Conservation (phyloP, 345 rosid genomes). For the Lepidium sativum region DNA sequence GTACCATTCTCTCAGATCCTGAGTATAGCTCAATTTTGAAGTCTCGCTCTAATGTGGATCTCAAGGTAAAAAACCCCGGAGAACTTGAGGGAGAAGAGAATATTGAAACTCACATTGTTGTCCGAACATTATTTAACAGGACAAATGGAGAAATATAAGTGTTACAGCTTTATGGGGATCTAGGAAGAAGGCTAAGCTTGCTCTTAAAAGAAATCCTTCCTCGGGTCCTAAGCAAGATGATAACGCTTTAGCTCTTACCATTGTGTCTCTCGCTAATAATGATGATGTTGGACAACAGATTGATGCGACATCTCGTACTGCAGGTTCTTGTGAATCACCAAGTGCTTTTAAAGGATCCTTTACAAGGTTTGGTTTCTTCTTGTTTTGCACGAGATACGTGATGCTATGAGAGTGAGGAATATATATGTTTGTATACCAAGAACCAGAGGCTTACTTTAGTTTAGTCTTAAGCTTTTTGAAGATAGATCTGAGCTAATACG, state of each 20-base stretch:
- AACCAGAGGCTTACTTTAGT: background rate
- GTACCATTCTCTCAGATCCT: constrained; percentile 78
- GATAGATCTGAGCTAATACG: background rate
- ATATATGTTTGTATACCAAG: background rate
- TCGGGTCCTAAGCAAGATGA: constrained; percentile 37
- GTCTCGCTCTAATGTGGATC: constrained; percentile 97
- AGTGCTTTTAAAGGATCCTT: background rate
- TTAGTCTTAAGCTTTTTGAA: constrained; percentile 1
- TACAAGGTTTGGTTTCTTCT: constrained; percentile 13
- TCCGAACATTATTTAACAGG: constrained; percentile 36
- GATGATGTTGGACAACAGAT: constrained; percentile 36
- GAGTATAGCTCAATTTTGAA: constrained; percentile 47
- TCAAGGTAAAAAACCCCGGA: constrained; percentile 46
- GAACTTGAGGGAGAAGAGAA: background rate
- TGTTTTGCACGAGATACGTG: background rate
- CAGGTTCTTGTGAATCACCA: constrained; percentile 31
- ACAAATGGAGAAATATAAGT: constrained; percentile 97
- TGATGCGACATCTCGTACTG: constrained; percentile 36
- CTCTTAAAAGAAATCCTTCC: constrained; percentile 41
- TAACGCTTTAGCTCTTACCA: constrained; percentile 1
- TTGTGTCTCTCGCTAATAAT: constrained; percentile 29
- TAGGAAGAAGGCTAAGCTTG: constrained; percentile 74
- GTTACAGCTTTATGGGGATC: constrained; percentile 74
- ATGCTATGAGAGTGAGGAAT: background rate
- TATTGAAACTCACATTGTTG: background rate